Evolutionary conservation across 306 rosid species (phyloP).

Genomic region (Medicago ruthenica): DNA sequence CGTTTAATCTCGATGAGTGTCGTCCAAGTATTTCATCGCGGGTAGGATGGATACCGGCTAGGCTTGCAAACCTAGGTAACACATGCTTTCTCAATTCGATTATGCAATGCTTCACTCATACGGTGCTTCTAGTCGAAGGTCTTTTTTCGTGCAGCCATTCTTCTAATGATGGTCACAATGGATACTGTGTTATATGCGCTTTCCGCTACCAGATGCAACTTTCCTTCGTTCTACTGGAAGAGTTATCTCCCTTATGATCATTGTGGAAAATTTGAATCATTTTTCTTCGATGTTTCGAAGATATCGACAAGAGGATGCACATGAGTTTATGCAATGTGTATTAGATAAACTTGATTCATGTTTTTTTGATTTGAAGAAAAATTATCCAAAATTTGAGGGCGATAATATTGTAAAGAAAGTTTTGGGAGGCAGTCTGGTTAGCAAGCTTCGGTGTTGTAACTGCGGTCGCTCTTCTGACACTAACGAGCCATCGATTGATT

Average conservation of each 20-base stretch:
- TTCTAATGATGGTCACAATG: constrained; percentile 47
- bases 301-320: constrained; percentile 93
- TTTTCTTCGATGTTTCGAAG: constrained; percentile 70
- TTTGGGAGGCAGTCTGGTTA: constrained; percentile 81
- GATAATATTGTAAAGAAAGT: constrained; percentile 68
- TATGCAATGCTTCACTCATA: constrained; percentile 88
- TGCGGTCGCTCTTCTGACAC: constrained; percentile 78
- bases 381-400: constrained; percentile 37
- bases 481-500: constrained; percentile 75
- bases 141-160: constrained; percentile 59
- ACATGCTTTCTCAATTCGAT: constrained; percentile 87
- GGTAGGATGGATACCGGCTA: constrained; percentile 33
- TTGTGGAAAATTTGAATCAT: constrained; percentile 69
- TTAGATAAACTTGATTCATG: constrained; percentile 77
- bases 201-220: constrained; percentile 55
- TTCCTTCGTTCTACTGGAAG: constrained; percentile 61
- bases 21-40: constrained; percentile 5
- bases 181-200: constrained; percentile 75
- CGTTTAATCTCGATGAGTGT: constrained; percentile 19
- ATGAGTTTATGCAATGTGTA: constrained; percentile 85
- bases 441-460: constrained; percentile 81
- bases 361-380: constrained; percentile 47
- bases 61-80: constrained; percentile 80
- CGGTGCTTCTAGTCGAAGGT: constrained; percentile 72
- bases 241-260: constrained; percentile 53